Conservation (phyloP, 768 basidiomycete genomes). For the Mycena metata region DNA sequence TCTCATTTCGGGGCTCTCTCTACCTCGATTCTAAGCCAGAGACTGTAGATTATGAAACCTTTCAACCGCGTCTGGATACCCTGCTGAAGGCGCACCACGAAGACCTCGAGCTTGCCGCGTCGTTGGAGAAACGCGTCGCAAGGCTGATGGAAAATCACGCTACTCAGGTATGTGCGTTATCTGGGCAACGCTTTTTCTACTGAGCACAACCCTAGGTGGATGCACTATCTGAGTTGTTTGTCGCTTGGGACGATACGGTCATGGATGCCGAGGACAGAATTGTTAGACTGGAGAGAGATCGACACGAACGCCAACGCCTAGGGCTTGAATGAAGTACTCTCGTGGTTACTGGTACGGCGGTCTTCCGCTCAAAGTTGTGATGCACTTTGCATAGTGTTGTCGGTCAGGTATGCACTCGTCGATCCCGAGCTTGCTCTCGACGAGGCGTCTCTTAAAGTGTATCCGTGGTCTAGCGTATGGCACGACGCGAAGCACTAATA, state of each 20-base stretch:
- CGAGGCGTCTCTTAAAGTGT: too few relatives aligned
- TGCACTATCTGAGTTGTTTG: conserved; percentile 85
- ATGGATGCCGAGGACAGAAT: conserved; percentile 75
- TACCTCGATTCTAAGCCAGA: neutral
- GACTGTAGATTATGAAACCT: conserved; percentile 67
- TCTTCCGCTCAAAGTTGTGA: neutral
- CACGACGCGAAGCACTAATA: neutral
- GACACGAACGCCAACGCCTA: conserved; percentile 69
- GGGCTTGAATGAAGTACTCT: conserved; percentile 62
- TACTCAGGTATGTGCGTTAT: conserved; percentile 66
- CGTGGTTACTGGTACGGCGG: neutral
- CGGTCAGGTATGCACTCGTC: too few relatives aligned
- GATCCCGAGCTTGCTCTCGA: too few relatives aligned
- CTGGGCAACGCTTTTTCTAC: conserved; percentile 4
- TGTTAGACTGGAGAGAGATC: conserved; percentile 69
- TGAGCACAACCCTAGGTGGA: conserved; percentile 67
- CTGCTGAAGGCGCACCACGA: conserved; percentile 72
- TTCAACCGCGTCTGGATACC: conserved; percentile 77
- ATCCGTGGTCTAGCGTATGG: too few relatives aligned
- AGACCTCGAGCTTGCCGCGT: conserved; percentile 66
- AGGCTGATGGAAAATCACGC: conserved; percentile 77
- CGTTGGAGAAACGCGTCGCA: conserved; percentile 77
- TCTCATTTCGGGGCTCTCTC: neutral
- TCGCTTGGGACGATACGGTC: conserved; percentile 86
- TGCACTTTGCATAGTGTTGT: too few relatives aligned